phyloP scores from a whole-genome alignment of 176 grass and related monocot genomes.

The Leersia perrieri region DNA sequence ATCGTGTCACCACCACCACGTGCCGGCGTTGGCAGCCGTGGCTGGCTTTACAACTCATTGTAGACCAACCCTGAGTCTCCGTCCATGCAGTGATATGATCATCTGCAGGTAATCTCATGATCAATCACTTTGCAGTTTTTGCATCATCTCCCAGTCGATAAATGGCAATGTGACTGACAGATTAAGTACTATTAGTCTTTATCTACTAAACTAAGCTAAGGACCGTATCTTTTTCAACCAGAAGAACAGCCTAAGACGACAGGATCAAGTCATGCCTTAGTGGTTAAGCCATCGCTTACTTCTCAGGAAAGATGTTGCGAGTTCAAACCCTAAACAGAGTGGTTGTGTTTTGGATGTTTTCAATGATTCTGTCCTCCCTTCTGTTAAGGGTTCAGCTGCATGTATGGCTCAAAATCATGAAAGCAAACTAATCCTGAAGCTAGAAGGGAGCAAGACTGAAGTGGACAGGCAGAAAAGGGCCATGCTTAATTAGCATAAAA shows the following conservation, averaged over 20 bases:
- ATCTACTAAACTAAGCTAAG: neutral
- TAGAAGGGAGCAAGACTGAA: neutral
- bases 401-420: neutral
- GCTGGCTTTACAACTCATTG: slow-evolving; percentile 8
- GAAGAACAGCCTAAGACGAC: neutral
- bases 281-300: neutral
- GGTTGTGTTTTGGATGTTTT: neutral
- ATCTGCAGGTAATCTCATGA: too few species aligned
- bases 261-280: slow-evolving; percentile 17
- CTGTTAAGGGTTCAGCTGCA: neutral
- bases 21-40: too few species aligned
- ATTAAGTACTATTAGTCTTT: neutral
- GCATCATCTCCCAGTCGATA: neutral
- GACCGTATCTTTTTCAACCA: neutral
- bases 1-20: slow-evolving; percentile 16
- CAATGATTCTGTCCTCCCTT: neutral
- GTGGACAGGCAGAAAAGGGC: slow-evolving; percentile 1
- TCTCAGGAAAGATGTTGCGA: neutral
- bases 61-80: neutral
- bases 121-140: neutral
- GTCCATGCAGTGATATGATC: neutral
- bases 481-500: neutral
- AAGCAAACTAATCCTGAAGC: neutral
- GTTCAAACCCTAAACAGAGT: neutral
- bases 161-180: neutral